Evolutionary conservation across 352 stramenopile species (phyloP), one percentile per base, ranked within the genome.

Genomic region (Pythium aquatile): DNA sequence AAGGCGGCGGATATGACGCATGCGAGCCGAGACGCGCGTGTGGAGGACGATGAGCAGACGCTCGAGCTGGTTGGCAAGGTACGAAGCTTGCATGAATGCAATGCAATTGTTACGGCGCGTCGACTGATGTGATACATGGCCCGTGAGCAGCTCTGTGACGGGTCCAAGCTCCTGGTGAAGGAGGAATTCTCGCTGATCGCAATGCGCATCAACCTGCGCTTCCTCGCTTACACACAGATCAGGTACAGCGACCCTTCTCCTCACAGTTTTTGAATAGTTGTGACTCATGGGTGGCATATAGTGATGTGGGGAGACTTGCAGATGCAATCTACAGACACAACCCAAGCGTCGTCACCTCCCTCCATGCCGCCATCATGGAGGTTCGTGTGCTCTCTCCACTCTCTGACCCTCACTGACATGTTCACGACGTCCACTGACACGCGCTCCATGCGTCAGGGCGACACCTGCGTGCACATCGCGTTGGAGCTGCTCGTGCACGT

Each of bases 401-500:
- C 20, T 24, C 20, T 24, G 20, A 24, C 20, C 20, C 20, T 13
- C 26, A 44, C 10, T 16, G 17, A 32, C 46, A 16, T 16, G 6
- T 53, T n/a, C 3, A 11, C 7, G 20, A 29, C 24, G 46, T 32
- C 40, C 16, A 10, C 46, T 32, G 10, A 53, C 24, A 33, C 17
- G 11, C 24, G 3, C 46, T 14, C 17, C 5, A 8, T 29, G 6
- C 11, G 6, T 2, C 49, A 75, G 68, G 68, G 68, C 4, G 63
- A 71, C 11, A 10, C 40, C 9, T 59, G 54, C 2, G 32, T 40
- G 2, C 68, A 75, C 49, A 63, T 75, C 30, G n/a, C 68, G 10
- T 9, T 75, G 4, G 59, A 72, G 28, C 33, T 69, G 47, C 52
- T 72, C 17, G n/a, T 29, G 16, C 42, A 66, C 16, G 48, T 75